These are phyloP conservation scores for Exophiala mesophila DNA, from an alignment of 2,329 filamentous ascomycete genomes.

Conservation along the genomic window DNA sequence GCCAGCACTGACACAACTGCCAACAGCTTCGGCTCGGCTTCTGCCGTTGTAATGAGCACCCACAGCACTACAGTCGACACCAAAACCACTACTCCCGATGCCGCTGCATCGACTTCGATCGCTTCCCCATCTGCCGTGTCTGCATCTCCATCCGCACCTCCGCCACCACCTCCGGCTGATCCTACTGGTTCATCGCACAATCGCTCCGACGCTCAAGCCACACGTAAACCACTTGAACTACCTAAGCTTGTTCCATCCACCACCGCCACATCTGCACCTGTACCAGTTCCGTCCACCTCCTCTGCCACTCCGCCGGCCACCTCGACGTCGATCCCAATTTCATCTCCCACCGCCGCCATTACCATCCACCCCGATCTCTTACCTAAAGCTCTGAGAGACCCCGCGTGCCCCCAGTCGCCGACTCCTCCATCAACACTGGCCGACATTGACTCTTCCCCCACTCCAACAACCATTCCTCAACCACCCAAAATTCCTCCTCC, in stretches of 20 bases:
- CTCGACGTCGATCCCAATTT: slow-evolving; percentile 27
- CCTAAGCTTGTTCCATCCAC: background rate
- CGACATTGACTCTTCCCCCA: background rate
- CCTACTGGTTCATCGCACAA: background rate
- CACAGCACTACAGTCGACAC: background rate
- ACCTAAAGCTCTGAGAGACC: background rate
- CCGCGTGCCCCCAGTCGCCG: background rate
- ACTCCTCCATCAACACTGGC: background rate
- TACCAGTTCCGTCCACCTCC: background rate
- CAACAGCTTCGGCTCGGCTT: slow-evolving; percentile 17
- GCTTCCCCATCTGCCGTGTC: background rate
- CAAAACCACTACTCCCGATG: slow-evolving; percentile 18
- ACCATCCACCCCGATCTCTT: background rate
- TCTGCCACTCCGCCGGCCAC: slow-evolving; percentile 30
- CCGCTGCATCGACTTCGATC: slow-evolving; percentile 12
- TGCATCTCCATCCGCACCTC: slow-evolving; percentile 26
- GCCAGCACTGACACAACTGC: slow-evolving; percentile 31
- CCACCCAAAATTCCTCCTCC: slow-evolving; percentile 3
- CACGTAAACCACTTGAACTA: background rate
- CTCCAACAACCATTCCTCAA: background rate
- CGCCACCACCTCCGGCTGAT: slow-evolving; percentile 23
- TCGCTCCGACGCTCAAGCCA: background rate
- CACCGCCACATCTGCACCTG: background rate
- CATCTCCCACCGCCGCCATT: background rate
- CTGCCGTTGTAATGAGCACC: background rate